Conservation (phyloP, 208 protist genomes). For the Porcisia deanei region DNA sequence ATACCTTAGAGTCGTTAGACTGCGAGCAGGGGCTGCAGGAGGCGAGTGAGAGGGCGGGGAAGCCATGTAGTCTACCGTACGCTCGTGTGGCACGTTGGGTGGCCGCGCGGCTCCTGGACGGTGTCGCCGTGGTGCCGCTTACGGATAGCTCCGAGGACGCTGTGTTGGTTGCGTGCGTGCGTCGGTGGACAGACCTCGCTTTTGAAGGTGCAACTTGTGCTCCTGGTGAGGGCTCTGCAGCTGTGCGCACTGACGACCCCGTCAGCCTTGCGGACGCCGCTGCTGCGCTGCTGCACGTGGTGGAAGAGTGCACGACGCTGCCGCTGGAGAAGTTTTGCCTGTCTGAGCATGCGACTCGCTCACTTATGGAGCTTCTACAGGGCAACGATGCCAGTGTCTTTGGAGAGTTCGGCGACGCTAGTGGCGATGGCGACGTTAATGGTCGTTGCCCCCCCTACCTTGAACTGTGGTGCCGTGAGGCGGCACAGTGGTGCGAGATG, state of each 20-base stretch:
- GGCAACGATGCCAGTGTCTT: slow-evolving; percentile 6
- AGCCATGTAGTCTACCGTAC: background rate
- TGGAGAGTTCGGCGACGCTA: background rate
- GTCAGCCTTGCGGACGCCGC: slow-evolving; percentile 24
- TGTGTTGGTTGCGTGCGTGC: slow-evolving; percentile 55
- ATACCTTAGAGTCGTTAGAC: slow-evolving; percentile 12
- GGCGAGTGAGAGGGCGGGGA: slow-evolving; percentile 3
- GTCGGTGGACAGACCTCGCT: slow-evolving; percentile 57
- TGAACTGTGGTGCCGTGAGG: slow-evolving; percentile 2
- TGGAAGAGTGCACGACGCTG: slow-evolving; percentile 34
- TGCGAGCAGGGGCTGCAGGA: background rate
- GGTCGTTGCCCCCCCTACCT: slow-evolving; percentile 1
- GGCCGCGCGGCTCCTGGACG: slow-evolving; percentile 49
- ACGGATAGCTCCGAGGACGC: slow-evolving; percentile 31
- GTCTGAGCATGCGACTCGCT: slow-evolving; percentile 31
- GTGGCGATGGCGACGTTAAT: background rate
- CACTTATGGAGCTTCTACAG: slow-evolving; percentile 46
- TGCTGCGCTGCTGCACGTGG: slow-evolving; percentile 21
- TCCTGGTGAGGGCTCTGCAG: slow-evolving; percentile 4
- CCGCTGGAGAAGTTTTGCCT: slow-evolving; percentile 31
- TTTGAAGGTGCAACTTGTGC: slow-evolving; percentile 5
- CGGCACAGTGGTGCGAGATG: slow-evolving; percentile 4
- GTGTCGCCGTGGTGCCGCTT: slow-evolving; percentile 36
- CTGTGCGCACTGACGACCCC: slow-evolving; percentile 7
- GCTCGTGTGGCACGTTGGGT: slow-evolving; percentile 39